Evolutionary conservation across 768 basidiomycete genomes (phyloP).

Genomic region (Chiua virens): DNA sequence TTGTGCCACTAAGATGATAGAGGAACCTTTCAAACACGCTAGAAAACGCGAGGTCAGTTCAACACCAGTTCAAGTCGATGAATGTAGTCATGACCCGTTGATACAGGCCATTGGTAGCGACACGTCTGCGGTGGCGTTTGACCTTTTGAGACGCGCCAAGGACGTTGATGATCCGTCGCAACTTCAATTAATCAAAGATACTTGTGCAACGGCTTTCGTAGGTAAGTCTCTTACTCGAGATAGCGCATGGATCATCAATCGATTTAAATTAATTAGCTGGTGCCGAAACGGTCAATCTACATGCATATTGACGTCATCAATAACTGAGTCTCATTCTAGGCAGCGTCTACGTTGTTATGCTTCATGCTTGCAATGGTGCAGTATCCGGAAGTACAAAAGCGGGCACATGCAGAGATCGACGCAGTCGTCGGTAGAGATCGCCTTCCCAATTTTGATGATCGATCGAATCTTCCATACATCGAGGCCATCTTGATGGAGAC

Average conservation of each 20-base stretch:
- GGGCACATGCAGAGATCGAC: slow-evolving; percentile 30
- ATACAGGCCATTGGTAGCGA: slow-evolving; percentile 12
- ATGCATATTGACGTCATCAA: neutral
- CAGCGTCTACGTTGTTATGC: slow-evolving; percentile 24
- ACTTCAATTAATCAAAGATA: slow-evolving; percentile 6
- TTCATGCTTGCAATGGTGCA: slow-evolving; percentile 38
- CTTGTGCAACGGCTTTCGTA: slow-evolving; percentile 11
- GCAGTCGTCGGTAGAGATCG: slow-evolving; percentile 28
- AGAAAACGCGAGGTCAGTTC: slow-evolving; percentile 8
- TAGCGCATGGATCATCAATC: neutral
- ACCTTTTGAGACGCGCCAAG: slow-evolving; percentile 4
- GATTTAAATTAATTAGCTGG: slow-evolving; percentile 15
- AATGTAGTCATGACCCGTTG: neutral
- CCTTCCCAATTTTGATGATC: slow-evolving; percentile 27
- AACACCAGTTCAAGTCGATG: neutral
- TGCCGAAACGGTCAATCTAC: slow-evolving; percentile 16
- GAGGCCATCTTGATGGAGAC: slow-evolving; percentile 33
- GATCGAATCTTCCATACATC: slow-evolving; percentile 26
- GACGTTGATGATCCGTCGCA: slow-evolving; percentile 8
- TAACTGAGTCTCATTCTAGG: slow-evolving; percentile 10
- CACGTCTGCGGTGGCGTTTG: slow-evolving; percentile 10
- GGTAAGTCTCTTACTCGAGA: slow-evolving; percentile 18
- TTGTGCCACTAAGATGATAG: slow-evolving; percentile 13
- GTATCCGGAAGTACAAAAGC: slow-evolving; percentile 28
- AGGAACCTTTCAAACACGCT: slow-evolving; percentile 16